Evolutionary conservation across 257 asterid species (phyloP).

Genomic region (Solanum pinnatisectum): DNA sequence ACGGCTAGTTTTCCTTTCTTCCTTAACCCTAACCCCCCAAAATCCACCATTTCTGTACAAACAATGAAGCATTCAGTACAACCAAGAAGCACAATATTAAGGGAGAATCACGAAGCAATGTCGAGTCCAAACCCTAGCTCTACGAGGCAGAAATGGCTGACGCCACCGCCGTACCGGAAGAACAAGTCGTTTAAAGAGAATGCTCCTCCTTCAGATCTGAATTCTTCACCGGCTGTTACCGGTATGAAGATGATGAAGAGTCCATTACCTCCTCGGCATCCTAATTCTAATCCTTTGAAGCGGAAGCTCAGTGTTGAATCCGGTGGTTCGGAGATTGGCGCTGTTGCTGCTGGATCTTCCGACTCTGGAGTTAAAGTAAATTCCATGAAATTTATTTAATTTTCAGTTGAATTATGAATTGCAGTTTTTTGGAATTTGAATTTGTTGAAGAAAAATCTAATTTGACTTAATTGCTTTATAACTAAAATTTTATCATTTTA

Average conservation of each 20-base stretch:
- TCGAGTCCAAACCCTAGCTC: conserved; percentile 53
- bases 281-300: conserved; percentile 33
- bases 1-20: not conserved
- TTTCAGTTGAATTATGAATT: not conserved
- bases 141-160: conserved; percentile 19
- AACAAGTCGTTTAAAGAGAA: conserved; percentile 64
- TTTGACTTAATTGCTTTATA: not conserved
- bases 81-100: conserved; percentile 45
- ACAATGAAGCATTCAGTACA: conserved; percentile 45
- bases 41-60: not conserved
- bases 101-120: conserved; percentile 35
- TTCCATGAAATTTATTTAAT: not conserved
- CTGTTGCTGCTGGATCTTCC: conserved; percentile 14
- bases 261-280: conserved; percentile 89
- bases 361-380: conserved; percentile 83
- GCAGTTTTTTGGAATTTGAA: not conserved
- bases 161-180: conserved; percentile 41
- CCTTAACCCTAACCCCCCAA: not conserved
- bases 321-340: conserved; percentile 27
- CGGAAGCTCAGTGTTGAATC: conserved; percentile 74
- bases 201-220: conserved; percentile 43
- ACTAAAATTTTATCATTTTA: not conserved
- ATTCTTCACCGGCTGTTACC: conserved; percentile 17
- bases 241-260: conserved; percentile 43
- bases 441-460: not conserved